Evolutionary conservation across 106 monocot species (phyloP), one percentile per base, ranked within the genome.

Genomic region (Posidonia australis): DNA sequence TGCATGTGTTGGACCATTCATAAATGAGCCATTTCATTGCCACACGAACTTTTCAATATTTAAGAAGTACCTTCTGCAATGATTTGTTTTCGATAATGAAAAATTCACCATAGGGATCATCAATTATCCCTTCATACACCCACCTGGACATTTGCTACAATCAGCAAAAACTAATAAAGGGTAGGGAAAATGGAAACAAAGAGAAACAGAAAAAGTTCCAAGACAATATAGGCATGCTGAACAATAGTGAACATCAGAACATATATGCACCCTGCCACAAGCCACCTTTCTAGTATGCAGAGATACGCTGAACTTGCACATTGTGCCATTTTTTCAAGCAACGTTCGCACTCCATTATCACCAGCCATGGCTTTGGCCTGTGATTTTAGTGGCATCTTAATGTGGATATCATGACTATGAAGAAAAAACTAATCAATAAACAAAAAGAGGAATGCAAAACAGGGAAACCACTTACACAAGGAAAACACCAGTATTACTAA

Each of bases 61-160:
- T 55, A 72, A 78, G 31, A 57, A 52, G 16, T 85, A 99, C 98
- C 91, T 99, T 99, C 64, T 80, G 72, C 58, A 99, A 63, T 54
- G 84, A 87, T 62, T 87, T 99, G 62, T 99, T 88, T 78, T 99
- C 98, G 57, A 83, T 80, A 77, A 99, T 91, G 73, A 99, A 99
- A 78, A 99, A 99, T 83, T 99, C 98, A 71, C 88, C 85, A 44
- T 91, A 86, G 21, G 98, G 98, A 73, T 99, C 98, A 61, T 99
- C 85, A 71, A 99, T 99, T 66, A 99, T 65, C 13, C 98, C 98
- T 75, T 99, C 98, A 72, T 91, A 99, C 0, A 99, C 84, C 96
- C 98, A 99, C 64, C 98, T 99, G 51, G 4, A 25, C 23, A 57
- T 28, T 57, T 55, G 14, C 10, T 10, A 25, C 24, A 18, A 21